phyloP scores from a whole-genome alignment of 2,329 filamentous ascomycete species.

The Ophiostoma novo-ulmi region DNA sequence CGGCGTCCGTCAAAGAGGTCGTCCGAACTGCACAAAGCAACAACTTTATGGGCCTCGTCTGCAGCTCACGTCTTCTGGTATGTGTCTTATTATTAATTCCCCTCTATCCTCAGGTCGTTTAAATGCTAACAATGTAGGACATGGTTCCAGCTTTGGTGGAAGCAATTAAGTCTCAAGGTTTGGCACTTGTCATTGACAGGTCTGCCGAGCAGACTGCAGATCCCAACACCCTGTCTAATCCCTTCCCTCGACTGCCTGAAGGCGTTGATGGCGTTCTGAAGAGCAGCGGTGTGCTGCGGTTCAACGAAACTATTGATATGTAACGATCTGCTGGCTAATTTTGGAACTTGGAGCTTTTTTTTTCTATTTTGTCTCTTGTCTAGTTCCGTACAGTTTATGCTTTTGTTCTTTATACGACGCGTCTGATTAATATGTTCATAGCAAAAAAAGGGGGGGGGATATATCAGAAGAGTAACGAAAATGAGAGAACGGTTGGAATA shows the following conservation, averaged over 20 bases:
- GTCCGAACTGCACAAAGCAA: conserved; percentile 90
- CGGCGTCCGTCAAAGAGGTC: conserved; percentile 87
- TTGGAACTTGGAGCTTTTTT: not conserved
- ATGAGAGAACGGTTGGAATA: not conserved
- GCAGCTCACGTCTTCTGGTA: conserved; percentile 79
- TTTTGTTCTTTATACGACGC: not conserved
- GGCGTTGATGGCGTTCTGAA: conserved; percentile 84
- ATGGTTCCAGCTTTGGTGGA: conserved; percentile 89
- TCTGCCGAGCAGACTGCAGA: conserved; percentile 53
- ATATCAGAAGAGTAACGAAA: not conserved
- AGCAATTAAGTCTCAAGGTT: conserved; percentile 87
- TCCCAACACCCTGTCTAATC: conserved; percentile 40
- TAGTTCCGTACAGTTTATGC: not conserved
- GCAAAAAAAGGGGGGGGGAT: not conserved
- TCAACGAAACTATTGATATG: conserved; percentile 85
- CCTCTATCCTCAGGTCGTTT: not conserved
- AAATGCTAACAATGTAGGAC: conserved; percentile 50
- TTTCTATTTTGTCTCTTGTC: not conserved
- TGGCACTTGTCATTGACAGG: conserved; percentile 87
- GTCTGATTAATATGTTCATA: not conserved
- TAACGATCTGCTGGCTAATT: conserved; percentile 31
- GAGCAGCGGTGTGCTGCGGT: conserved; percentile 80
- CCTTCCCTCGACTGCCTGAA: conserved; percentile 61
- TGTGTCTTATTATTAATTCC: conserved; percentile 34
- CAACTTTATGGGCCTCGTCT: conserved; percentile 97